phyloP scores from a whole-genome alignment of 306 rosid species.

The Clitoria ternatea region DNA sequence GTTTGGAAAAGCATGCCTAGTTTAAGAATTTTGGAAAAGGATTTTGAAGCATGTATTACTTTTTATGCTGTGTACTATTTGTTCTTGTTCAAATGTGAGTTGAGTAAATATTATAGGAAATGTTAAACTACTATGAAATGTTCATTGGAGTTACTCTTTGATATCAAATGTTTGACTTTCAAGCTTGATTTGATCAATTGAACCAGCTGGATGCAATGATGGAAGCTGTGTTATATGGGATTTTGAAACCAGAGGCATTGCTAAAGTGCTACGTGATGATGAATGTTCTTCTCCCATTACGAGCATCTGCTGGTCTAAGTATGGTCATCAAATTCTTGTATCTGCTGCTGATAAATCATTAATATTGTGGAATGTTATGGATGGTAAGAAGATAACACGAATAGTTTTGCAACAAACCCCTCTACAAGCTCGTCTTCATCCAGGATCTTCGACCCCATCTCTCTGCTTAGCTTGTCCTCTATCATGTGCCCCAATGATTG shows the following conservation, averaged over 20 bases:
- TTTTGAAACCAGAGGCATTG: slow-evolving; percentile 90
- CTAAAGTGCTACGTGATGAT: slow-evolving; percentile 75
- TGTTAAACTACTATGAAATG: slow-evolving; percentile 8
- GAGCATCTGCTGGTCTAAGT: slow-evolving; percentile 33
- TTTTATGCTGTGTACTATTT: neutral
- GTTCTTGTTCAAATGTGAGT: slow-evolving; percentile 20
- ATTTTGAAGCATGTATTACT: neutral
- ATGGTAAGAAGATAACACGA: slow-evolving; percentile 62
- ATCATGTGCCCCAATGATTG: slow-evolving; percentile 89
- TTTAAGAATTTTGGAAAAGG: neutral
- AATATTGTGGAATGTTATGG: slow-evolving; percentile 75
- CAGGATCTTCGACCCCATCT: slow-evolving; percentile 80
- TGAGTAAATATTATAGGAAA: neutral
- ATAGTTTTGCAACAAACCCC: slow-evolving; percentile 72
- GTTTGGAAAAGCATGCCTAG: neutral
- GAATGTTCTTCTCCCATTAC: slow-evolving; percentile 64
- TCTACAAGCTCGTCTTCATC: slow-evolving; percentile 87
- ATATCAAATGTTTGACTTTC: slow-evolving; percentile 12
- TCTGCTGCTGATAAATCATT: slow-evolving; percentile 92
- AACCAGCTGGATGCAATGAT: slow-evolving; percentile 90
- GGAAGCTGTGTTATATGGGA: slow-evolving; percentile 97
- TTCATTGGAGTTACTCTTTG: neutral
- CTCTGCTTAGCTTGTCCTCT: slow-evolving; percentile 93
- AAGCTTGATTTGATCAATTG: slow-evolving; percentile 29
- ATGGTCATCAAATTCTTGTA: slow-evolving; percentile 38